Evolutionary conservation across 2,329 filamentous ascomycete species (phyloP).

Genomic region (Sarocladium strictum): DNA sequence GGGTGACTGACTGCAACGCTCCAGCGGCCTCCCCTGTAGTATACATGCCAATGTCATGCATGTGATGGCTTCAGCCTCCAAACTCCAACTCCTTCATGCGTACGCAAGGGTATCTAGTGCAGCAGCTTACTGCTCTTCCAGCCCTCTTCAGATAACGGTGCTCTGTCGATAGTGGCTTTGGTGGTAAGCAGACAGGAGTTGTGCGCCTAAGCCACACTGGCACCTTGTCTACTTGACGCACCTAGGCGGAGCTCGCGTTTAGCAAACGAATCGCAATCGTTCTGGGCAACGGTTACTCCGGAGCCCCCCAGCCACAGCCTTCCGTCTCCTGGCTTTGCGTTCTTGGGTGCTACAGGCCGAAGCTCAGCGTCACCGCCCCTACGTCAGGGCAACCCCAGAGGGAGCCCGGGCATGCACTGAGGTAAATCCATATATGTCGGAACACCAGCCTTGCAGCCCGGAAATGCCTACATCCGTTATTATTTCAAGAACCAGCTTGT

Average conservation of each 20-base stretch:
- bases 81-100: too few relatives aligned
- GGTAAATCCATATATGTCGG: not conserved
- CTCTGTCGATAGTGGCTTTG: not conserved
- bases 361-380: not conserved
- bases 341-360: not conserved
- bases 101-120: not conserved
- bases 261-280: not conserved
- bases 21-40: not conserved
- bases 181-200: not conserved
- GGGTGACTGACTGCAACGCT: not conserved
- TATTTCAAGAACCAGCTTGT: too few relatives aligned
- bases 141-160: not conserved
- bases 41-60: not conserved
- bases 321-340: not conserved
- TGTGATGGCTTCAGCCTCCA: too few relatives aligned
- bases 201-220: slow-evolving; percentile 1
- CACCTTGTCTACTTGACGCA: not conserved
- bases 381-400: not conserved
- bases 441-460: not conserved
- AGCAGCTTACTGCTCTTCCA: not conserved
- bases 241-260: not conserved
- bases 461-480: not conserved
- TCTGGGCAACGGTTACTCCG: not conserved
- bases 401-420: not conserved
- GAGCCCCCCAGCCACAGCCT: not conserved